Conservation (phyloP, 257 asterid species). For the Asclepias syriaca region DNA sequence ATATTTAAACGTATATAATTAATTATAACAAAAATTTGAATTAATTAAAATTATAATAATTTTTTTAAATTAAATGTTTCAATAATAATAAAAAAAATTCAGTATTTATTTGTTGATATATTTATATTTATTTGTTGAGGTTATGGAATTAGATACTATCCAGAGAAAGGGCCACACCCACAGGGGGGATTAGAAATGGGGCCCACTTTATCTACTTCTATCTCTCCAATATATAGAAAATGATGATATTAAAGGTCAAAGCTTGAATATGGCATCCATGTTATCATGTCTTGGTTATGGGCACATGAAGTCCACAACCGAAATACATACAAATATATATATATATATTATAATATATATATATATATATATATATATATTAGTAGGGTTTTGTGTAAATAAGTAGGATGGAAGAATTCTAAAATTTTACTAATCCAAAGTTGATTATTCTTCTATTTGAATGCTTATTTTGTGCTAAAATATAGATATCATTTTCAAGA, state of each 20-base stretch:
- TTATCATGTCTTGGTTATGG: neutral
- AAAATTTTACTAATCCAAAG: neutral
- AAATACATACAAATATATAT: too few species aligned
- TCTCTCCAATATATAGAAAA: neutral
- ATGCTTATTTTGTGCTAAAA: neutral
- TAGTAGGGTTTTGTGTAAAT: too few species aligned
- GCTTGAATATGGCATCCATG: neutral
- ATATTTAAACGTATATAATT: too few species aligned
- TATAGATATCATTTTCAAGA: slow-evolving; percentile 12
- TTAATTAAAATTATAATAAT: too few species aligned
- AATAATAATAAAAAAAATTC: too few species aligned
- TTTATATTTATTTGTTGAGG: neutral
- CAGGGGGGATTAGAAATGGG: neutral
- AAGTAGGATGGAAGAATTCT: too few species aligned
- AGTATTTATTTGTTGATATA: too few species aligned
- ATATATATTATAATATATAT: too few species aligned
- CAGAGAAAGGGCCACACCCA: neutral
- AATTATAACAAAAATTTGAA: too few species aligned
- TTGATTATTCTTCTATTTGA: neutral
- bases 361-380: too few species aligned
- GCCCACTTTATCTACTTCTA: slow-evolving; percentile 16
- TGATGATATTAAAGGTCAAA: neutral
- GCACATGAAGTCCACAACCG: neutral
- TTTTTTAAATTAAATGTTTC: too few species aligned
- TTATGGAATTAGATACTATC: neutral